Percentiles rank a stretch among this genome's conserved stretches.
Conservation (phyloP, 345 rosid species). For the Erysimum cheiranthoides region DNA sequence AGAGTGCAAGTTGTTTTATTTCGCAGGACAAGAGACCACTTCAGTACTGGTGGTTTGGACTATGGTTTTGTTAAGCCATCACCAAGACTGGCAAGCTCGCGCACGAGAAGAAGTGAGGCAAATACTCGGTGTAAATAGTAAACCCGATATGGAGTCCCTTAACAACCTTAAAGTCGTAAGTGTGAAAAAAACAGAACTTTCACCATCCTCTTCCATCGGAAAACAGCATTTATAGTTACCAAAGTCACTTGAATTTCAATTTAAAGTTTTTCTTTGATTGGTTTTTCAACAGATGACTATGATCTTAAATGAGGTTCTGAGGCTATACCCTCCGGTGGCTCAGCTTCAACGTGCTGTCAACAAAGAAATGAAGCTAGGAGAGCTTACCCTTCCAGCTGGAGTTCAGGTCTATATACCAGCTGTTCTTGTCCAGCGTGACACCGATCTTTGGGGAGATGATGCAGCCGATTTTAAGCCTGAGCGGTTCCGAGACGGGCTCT, state of each 20-base stretch:
- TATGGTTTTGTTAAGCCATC: constrained; percentile 42
- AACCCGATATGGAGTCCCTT: constrained; percentile 43
- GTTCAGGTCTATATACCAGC: constrained; percentile 51
- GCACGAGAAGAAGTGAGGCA: constrained; percentile 49
- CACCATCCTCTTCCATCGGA: not conserved
- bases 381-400: constrained; percentile 59
- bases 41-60: constrained; percentile 51
- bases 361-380: constrained; percentile 61
- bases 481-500: constrained; percentile 65
- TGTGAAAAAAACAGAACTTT: not conserved
- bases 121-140: constrained; percentile 31
- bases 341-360: constrained; percentile 48
- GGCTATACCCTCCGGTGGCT: constrained; percentile 64
- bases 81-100: constrained; percentile 50
- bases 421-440: constrained; percentile 61
- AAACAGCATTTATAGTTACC: not conserved
- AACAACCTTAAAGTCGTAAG: constrained; percentile 49
- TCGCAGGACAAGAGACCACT: constrained; percentile 51
- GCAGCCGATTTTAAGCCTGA: constrained; percentile 71
- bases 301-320: constrained; percentile 64
- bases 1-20: constrained; percentile 49
- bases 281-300: constrained; percentile 51
- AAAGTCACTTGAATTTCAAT: not conserved
- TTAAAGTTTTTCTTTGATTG: not conserved
- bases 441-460: constrained; percentile 64